Evolutionary conservation across 768 basidiomycete genomes (phyloP).

Genomic region (Hypholoma fasciculare): DNA sequence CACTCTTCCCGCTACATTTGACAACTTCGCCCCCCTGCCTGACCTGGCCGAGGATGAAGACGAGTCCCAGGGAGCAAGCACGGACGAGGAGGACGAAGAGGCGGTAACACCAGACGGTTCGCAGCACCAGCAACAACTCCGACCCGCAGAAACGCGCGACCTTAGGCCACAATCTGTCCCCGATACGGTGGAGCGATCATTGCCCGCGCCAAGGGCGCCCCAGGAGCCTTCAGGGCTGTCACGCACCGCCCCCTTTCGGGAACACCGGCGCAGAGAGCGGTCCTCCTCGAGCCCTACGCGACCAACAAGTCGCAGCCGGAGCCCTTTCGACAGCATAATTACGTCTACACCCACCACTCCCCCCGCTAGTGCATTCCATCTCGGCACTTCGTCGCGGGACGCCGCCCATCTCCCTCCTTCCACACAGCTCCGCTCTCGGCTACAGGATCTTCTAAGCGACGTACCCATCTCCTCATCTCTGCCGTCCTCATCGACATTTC

Average conservation of each 20-base stretch:
- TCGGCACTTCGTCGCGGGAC: conserved; percentile 8
- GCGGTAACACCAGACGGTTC: conserved; percentile 20
- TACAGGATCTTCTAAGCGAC: conserved; percentile 49
- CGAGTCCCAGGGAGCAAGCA: conserved; percentile 8
- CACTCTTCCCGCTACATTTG: conserved; percentile 27
- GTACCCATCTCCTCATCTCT: conserved; percentile 42
- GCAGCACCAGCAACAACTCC: conserved; percentile 10
- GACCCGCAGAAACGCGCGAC: background rate
- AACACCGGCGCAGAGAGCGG: conserved; percentile 24
- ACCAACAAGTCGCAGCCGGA: conserved; percentile 22
- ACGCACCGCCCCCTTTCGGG: conserved; percentile 17
- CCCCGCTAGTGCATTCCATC: conserved; percentile 7
- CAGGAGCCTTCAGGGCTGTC: conserved; percentile 22
- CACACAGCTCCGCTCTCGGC: conserved; percentile 32
- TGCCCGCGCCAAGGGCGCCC: conserved; percentile 3
- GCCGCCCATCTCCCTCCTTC: conserved; percentile 9
- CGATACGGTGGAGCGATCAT: conserved; percentile 7
- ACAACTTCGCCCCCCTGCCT: conserved; percentile 32
- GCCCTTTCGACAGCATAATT: conserved; percentile 18
- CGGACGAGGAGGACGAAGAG: conserved; percentile 22
- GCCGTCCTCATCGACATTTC: conserved; percentile 32
- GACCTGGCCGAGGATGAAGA: conserved; percentile 33
- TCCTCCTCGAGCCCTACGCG: conserved; percentile 29
- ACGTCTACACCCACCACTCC: conserved; percentile 17
- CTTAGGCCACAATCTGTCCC: background rate